A percentile compares a stretch with the other conserved stretches of the same genome.
Evolutionary conservation across 2,329 filamentous ascomycete species (phyloP).

Genomic region (Talaromyces sp.): DNA sequence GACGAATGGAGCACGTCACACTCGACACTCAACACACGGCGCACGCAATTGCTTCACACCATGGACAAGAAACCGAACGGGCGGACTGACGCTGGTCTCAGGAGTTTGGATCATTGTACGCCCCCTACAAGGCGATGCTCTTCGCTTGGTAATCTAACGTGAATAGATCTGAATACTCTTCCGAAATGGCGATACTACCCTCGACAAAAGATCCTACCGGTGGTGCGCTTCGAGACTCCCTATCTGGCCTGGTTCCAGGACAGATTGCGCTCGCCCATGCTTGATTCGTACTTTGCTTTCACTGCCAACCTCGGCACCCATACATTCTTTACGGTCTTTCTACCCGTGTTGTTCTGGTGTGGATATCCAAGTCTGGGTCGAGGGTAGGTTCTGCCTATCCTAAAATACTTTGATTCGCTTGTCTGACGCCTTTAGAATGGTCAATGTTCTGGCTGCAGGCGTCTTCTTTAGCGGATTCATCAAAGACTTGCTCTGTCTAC

Average conservation of each 20-base stretch:
- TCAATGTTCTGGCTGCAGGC: slow-evolving; percentile 73
- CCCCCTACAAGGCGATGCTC: background rate
- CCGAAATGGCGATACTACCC: slow-evolving; percentile 84
- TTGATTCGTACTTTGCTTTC: slow-evolving; percentile 95
- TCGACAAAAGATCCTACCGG: slow-evolving; percentile 75
- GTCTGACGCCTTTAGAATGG: slow-evolving; percentile 35
- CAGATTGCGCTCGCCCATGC: slow-evolving; percentile 71
- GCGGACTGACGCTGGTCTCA: slow-evolving; percentile 54
- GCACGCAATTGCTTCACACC: slow-evolving; percentile 20
- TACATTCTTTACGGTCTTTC: slow-evolving; percentile 95
- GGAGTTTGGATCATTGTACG: slow-evolving; percentile 72
- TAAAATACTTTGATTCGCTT: slow-evolving; percentile 4
- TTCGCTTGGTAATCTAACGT: background rate
- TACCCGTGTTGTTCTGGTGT: slow-evolving; percentile 96
- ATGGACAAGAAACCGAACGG: slow-evolving; percentile 36
- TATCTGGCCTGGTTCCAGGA: slow-evolving; percentile 86
- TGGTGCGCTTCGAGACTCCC: slow-evolving; percentile 92
- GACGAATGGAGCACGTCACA: slow-evolving; percentile 17
- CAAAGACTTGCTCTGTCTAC: slow-evolving; percentile 91
- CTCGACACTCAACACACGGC: slow-evolving; percentile 12
- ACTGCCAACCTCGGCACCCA: slow-evolving; percentile 96
- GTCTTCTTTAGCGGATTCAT: slow-evolving; percentile 89
- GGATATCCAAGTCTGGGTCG: slow-evolving; percentile 80
- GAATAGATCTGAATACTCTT: slow-evolving; percentile 72
- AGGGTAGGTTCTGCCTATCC: slow-evolving; percentile 61